These are phyloP conservation scores for Laburnicola sp. DNA, from an alignment of 2,329 filamentous ascomycete species.

Conservation along the genomic window DNA sequence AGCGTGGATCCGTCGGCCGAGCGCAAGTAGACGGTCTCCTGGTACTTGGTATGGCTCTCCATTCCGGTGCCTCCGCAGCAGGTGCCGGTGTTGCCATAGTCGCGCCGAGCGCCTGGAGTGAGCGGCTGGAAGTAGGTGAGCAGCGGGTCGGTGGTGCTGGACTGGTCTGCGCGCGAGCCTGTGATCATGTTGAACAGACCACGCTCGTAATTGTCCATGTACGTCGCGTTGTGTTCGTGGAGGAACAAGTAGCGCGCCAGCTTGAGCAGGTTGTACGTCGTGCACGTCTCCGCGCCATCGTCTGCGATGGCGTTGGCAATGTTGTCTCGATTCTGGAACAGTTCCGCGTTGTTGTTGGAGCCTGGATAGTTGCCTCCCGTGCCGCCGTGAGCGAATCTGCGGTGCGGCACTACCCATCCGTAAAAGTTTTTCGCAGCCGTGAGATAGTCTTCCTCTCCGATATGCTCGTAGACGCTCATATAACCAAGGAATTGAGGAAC, in stretches of 20 bases:
- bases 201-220: constrained; percentile 22
- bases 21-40: constrained; percentile 19
- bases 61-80: constrained; percentile 20
- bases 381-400: constrained; percentile 16
- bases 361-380: constrained; percentile 50
- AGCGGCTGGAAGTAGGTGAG: constrained; percentile 21
- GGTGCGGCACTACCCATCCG: constrained; percentile 18
- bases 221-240: constrained; percentile 18
- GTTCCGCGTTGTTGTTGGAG: constrained; percentile 61
- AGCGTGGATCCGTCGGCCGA: constrained; percentile 15
- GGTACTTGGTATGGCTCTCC: constrained; percentile 21
- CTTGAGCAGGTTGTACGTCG: constrained; percentile 21
- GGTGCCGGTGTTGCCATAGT: constrained; percentile 19
- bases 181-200: constrained; percentile 21
- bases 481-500: constrained; percentile 19
- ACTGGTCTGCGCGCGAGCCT: constrained; percentile 14
- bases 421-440: constrained; percentile 19
- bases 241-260: constrained; percentile 16
- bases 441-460: constrained; percentile 16
- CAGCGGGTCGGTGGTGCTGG: constrained; percentile 11
- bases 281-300: constrained; percentile 19
- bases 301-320: constrained; percentile 81
- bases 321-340: constrained; percentile 75
- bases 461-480: constrained; percentile 18
- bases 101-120: constrained; percentile 11